Evolutionary conservation across 2,329 filamentous ascomycete genomes (phyloP), one percentile per base, ranked within the genome.

Genomic region (Fusarium dimerum): DNA sequence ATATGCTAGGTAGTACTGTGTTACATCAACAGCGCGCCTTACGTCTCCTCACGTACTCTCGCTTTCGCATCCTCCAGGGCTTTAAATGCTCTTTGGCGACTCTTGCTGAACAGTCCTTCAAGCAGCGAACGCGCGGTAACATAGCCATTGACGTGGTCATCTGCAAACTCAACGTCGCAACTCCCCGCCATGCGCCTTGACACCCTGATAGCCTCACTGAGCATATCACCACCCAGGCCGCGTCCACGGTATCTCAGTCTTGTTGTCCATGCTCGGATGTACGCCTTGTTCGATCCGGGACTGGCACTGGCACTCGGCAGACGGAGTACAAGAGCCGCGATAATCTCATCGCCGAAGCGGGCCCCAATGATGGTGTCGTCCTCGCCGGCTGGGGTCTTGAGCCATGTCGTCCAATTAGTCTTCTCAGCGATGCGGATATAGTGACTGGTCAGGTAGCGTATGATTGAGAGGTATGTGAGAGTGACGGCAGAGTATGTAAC

Each of bases 211-310:
- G 87, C 89, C 62, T 89, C 86, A 61, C 88, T 83, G 43, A 96
- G 73, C 69, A 96, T 71, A 43, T 85, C 87, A 4, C 77, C 78
- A 1, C 90, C 91, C 8, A 94, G 76, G 1, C 90, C 90, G 53
- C 82, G 83, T 29, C 80, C 76, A 17, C 91, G 80, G 70, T 91
- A 94, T 60, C 80, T 78, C 45, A 85, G 71, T 68, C 78, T 81
- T 1, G 92, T 89, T 2, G 90, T 92, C 90, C 91, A 96, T 3
- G 87, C 91, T 15, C 88, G 82, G 47, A 96, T 85, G 32, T 88
- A 72, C 4, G 85, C 88, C 52, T 80, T 44, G 20, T 51, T 38
- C 5, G 45, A 36, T 9, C 49, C 47, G 15, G 43, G 3, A 9
- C 13, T 36, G 20, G 20, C 9, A 9, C 13, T 36, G 20, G 20